phyloP scores from a whole-genome alignment of 352 stramenopile species.

The Globisporangium spinosum region DNA sequence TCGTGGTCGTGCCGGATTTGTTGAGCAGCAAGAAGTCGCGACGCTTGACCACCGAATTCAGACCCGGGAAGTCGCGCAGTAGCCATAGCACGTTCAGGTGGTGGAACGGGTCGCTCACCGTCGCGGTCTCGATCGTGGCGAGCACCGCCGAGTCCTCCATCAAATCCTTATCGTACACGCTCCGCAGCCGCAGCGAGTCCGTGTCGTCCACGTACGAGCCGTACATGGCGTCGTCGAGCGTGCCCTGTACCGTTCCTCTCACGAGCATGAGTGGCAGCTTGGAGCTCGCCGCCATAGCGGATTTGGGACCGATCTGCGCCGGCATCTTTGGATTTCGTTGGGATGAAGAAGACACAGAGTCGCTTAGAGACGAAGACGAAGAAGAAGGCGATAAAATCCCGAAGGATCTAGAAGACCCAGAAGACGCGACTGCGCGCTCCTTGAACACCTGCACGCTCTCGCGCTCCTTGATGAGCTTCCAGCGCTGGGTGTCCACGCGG shows the following conservation, averaged over 20 bases:
- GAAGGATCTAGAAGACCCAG: not conserved
- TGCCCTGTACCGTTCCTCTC: constrained; percentile 31
- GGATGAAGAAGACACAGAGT: no score
- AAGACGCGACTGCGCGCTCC: constrained; percentile 18
- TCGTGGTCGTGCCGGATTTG: constrained; percentile 37
- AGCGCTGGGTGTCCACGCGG: constrained; percentile 33
- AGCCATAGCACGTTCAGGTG: constrained; percentile 49
- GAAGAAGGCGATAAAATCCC: not conserved
- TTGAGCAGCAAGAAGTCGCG: constrained; percentile 43
- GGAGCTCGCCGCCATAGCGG: constrained; percentile 39
- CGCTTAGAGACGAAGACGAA: constrained; percentile 18
- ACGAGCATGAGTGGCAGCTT: constrained; percentile 33
- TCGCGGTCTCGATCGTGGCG: constrained; percentile 39
- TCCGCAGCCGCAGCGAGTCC: constrained; percentile 27
- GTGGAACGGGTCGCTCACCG: constrained; percentile 44
- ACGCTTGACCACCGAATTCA: constrained; percentile 33
- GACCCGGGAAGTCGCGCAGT: constrained; percentile 31
- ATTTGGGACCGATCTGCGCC: constrained; percentile 38
- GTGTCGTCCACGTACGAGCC: constrained; percentile 39
- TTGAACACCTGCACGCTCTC: constrained; percentile 34
- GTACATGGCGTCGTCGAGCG: constrained; percentile 54
- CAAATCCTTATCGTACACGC: constrained; percentile 37
- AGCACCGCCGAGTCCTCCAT: constrained; percentile 54
- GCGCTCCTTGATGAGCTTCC: constrained; percentile 34
- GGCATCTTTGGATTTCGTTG: not conserved